phyloP scores from a whole-genome alignment of 495 filamentous ascomycete species.

The Neurospora africana region DNA sequence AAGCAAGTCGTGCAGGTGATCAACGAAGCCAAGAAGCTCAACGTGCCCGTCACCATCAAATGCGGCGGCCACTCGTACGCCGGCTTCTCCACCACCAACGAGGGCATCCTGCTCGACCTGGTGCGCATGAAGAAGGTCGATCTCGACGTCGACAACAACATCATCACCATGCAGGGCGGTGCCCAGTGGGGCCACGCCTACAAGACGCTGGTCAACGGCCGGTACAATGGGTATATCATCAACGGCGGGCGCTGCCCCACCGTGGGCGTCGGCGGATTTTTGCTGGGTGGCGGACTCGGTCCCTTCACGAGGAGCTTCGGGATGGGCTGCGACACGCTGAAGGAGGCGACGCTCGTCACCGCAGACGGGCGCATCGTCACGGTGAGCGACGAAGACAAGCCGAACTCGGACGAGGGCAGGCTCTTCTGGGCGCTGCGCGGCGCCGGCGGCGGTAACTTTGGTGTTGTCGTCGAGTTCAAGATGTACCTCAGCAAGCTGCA shows the following conservation, averaged over 20 bases:
- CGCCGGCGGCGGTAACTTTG: slow-evolving; percentile 40
- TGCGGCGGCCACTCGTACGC: slow-evolving; percentile 16
- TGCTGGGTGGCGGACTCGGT: slow-evolving; percentile 10
- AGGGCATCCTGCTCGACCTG: slow-evolving; percentile 15
- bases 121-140: slow-evolving; percentile 7
- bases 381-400: slow-evolving; percentile 30
- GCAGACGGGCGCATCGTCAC: slow-evolving; percentile 31
- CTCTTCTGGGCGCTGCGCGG: slow-evolving; percentile 47
- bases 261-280: slow-evolving; percentile 18
- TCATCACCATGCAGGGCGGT: background rate
- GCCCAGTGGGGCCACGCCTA: slow-evolving; percentile 13
- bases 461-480: slow-evolving; percentile 40
- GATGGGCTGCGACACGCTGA: slow-evolving; percentile 16
- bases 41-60: slow-evolving; percentile 12
- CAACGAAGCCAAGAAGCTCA: slow-evolving; percentile 2
- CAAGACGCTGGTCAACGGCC: slow-evolving; percentile 5
- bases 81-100: slow-evolving; percentile 13
- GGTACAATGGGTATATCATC: slow-evolving; percentile 12
- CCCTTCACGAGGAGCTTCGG: slow-evolving; percentile 16
- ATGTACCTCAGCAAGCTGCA: slow-evolving; percentile 17
- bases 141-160: slow-evolving; percentile 3
- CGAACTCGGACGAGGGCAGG: slow-evolving; percentile 32
- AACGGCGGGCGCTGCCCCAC: slow-evolving; percentile 20
- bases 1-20: slow-evolving; percentile 1
- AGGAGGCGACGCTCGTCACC: slow-evolving; percentile 8